These are phyloP conservation scores for Apiospora kogelbergensis DNA, from an alignment of 2,329 filamentous ascomycete genomes.

Conservation along the genomic window DNA sequence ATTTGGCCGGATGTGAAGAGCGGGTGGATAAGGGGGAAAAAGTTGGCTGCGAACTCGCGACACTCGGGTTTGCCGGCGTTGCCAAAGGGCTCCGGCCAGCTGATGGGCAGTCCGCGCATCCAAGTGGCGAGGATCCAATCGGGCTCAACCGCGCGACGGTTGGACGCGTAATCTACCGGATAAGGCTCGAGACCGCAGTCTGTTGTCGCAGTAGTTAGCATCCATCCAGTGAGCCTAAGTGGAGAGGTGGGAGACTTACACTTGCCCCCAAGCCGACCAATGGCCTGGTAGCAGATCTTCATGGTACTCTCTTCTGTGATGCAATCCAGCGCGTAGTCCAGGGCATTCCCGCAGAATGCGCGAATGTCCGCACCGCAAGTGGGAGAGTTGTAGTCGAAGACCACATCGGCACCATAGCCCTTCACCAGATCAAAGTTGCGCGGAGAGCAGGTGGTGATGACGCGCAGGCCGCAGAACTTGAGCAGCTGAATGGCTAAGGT, in stretches of 20 bases:
- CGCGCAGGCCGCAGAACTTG: conserved; percentile 11
- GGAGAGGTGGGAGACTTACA: no score
- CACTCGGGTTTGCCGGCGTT: conserved; percentile 11
- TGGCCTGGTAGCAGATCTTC: conserved; percentile 32
- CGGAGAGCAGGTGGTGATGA: conserved; percentile 9
- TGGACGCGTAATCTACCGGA: background rate
- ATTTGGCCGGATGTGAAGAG: conserved; percentile 12
- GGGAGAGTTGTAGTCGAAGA: conserved; percentile 32
- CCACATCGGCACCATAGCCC: conserved; percentile 33
- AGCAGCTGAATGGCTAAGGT: conserved; percentile 18
- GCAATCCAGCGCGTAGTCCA: conserved; percentile 37
- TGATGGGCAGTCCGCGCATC: conserved; percentile 15
- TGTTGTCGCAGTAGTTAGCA: background rate
- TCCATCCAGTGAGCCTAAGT: no score
- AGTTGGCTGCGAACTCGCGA: conserved; percentile 11
- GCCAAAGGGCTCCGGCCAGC: conserved; percentile 15
- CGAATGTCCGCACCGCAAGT: conserved; percentile 27
- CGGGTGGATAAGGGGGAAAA: conserved; percentile 12
- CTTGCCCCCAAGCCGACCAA: conserved; percentile 9
- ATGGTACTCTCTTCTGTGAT: conserved; percentile 30
- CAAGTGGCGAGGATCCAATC: conserved; percentile 16
- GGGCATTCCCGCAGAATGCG: conserved; percentile 31
- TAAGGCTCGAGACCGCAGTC: conserved; percentile 11
- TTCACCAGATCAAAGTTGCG: conserved; percentile 29
- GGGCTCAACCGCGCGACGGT: conserved; percentile 8